Base-by-base conservation (phyloP, 768 basidiomycete species). In the Leccinum uliginosum region DNA sequence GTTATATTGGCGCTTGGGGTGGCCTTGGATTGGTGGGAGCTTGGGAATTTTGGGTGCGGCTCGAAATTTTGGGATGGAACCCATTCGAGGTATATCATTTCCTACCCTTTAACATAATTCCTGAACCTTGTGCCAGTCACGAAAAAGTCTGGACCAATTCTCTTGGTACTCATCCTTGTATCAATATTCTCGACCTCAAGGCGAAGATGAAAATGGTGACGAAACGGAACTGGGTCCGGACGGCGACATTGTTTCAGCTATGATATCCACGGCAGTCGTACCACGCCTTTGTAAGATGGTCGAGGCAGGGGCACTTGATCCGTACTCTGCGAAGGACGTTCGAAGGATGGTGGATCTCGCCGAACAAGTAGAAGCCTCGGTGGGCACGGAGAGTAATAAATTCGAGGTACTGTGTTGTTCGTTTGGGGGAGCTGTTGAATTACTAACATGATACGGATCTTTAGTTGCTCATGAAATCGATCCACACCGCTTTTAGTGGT, bases 1-100 rank as follows among this genome's bases (percentile, higher is more conserved):
- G 82, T 57, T 98, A 96, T 73, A 74, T 80, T 3, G 86, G 89
- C 38, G 95, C 95, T 4, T 98, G 91, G 78, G 94, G 94, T 48
- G 91, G 93, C 4, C 75, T 95, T 53, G 92, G 87, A 1, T 79
- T 93, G 44, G 85, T 95, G 1, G 86, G 86, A 50, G 90, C 91
- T 49, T 96, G 93, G 93, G 93, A 94, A 71, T 96, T 94, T 69
- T 95, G 92, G 91, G 84, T 84, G n/a, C 78, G 93, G 54, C 74
- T 93, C 56, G 94, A 98, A 73, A 79, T 86, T 60, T 73, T 92
- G 11, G 89, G 87, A 4, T 97, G 95, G 95, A 84, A 93, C 68
- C 91, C 89, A 47, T 77, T 95, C 23, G 81, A 89, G 74, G 93
- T 89, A 65, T 60, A 79, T 74, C 38, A 17, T 1, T 35, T 51